Evolutionary conservation across 495 filamentous ascomycete genomes (phyloP).

Genomic region (Lindgomyces ingoldianus): DNA sequence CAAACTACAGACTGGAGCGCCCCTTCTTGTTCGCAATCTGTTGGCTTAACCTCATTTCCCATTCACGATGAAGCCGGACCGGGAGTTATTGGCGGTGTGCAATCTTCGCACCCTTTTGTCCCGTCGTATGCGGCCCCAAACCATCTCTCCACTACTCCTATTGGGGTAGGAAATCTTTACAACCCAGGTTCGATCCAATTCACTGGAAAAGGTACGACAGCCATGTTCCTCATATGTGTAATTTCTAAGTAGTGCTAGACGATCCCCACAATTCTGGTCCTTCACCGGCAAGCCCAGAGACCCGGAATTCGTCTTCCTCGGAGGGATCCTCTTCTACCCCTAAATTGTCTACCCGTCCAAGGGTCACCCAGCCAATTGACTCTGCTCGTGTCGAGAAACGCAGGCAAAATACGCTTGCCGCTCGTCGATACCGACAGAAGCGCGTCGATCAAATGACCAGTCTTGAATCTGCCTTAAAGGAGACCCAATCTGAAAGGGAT

Average conservation of each 20-base stretch:
- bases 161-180: conserved; percentile 2
- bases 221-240: neutral
- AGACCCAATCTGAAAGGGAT: conserved; percentile 32
- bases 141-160: neutral
- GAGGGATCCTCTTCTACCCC: conserved; percentile 12
- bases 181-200: neutral
- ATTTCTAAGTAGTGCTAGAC: neutral
- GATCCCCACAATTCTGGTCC: conserved; percentile 1
- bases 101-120: neutral
- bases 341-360: conserved; percentile 23
- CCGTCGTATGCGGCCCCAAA: neutral
- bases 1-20: conserved; percentile 9
- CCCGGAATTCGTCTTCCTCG: conserved; percentile 13
- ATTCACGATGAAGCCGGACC: neutral
- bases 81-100: neutral
- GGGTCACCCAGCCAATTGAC: neutral
- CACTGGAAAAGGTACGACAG: neutral
- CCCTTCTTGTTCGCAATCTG: conserved; percentile 15
- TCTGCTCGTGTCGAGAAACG: conserved; percentile 38
- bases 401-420: conserved; percentile 43
- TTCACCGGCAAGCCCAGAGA: conserved; percentile 10
- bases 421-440: conserved; percentile 44
- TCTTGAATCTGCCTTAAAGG: conserved; percentile 41
- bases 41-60: conserved; percentile 5
- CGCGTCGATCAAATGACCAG: conserved; percentile 42